Base-by-base conservation (phyloP, 192 early-diverging fungal species). In the Anaeromyces robustus region DNA sequence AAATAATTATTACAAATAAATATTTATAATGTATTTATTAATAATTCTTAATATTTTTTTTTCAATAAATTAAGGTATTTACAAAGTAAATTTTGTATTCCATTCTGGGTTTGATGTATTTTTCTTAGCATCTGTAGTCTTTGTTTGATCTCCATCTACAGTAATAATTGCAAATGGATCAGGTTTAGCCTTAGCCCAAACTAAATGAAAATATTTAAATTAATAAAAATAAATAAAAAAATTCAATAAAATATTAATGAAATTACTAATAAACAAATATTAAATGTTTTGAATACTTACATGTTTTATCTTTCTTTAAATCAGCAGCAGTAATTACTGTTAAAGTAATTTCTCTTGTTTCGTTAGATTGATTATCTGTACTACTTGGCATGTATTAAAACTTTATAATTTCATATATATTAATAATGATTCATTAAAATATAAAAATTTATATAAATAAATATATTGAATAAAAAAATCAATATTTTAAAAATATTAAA, bases 81-180 rank as follows among this genome's bases (percentile, higher is more conserved):
- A 29, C 68, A 78, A 39, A 9, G 29, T 79, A 34, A 77, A 81
- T 81, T 79, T 90, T 87, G 97, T 94, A 84, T 97, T 97, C 97
- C 97, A 99, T 86, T 96, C 96, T 32, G 97, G 97, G 82, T 95
- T 96, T 43, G 98, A 86, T 14, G 95, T 97, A 81, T 91, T 92
- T 85, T 94, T 96, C 81, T 93, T 90, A 30, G 92, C 92, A 39
- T 91, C 89, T 19, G 96, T 97, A 29, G 95, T 95, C 78, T 96
- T 93, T 16, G 95, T 97, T 86, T 98, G 97, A 81, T 95, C 95
- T 17, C 95, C 95, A 86, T 98, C 95, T 29, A 98, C 94, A 0
- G 95, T 97, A 18, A 98, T 88, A 22, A 98, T 94, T 16, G 94
- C 97, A 88, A 99, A 97, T 29, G 97, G 96, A 85, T 99, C 96